These are phyloP conservation scores for Piper betle DNA, from an alignment of 164 flowering plant genomes.

Conservation along the genomic window DNA sequence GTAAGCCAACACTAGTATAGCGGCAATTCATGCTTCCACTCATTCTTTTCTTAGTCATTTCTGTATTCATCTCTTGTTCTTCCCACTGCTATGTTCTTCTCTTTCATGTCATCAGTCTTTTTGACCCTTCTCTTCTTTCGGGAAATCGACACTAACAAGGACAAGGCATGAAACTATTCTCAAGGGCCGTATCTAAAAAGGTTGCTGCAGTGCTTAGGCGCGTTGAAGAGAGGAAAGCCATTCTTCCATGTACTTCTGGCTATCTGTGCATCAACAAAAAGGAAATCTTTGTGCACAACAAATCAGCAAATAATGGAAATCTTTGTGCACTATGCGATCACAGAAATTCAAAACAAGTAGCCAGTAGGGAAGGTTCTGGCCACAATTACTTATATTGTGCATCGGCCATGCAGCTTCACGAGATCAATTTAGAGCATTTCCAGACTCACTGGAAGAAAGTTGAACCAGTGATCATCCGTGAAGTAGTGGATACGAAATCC, in stretches of 20 bases:
- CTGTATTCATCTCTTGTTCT: background rate
- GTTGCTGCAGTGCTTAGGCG: background rate
- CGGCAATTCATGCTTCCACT: no score
- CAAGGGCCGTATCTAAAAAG: no score
- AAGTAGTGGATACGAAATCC: constrained; percentile 46
- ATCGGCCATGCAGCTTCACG: constrained; percentile 29
- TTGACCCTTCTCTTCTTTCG: no score
- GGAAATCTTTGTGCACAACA: constrained; percentile 4
- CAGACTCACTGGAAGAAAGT: constrained; percentile 76
- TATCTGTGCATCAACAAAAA: constrained; percentile 1
- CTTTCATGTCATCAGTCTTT: no score
- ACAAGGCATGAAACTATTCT: no score
- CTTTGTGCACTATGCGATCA: constrained; percentile 19
- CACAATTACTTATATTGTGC: constrained; percentile 70
- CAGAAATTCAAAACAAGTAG: constrained; percentile 27
- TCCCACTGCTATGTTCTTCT: no score
- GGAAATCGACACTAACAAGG: no score
- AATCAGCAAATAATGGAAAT: constrained; percentile 16
- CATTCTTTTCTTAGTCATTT: background rate
- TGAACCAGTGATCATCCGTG: constrained; percentile 75
- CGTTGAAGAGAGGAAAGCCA: constrained; percentile 10
- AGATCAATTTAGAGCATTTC: constrained; percentile 53
- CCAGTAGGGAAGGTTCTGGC: constrained; percentile 39
- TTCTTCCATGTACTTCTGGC: constrained; percentile 10
- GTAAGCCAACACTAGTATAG: background rate